Base-by-base conservation (phyloP, 2,329 filamentous ascomycete species). In the Fusarium hainanense region DNA sequence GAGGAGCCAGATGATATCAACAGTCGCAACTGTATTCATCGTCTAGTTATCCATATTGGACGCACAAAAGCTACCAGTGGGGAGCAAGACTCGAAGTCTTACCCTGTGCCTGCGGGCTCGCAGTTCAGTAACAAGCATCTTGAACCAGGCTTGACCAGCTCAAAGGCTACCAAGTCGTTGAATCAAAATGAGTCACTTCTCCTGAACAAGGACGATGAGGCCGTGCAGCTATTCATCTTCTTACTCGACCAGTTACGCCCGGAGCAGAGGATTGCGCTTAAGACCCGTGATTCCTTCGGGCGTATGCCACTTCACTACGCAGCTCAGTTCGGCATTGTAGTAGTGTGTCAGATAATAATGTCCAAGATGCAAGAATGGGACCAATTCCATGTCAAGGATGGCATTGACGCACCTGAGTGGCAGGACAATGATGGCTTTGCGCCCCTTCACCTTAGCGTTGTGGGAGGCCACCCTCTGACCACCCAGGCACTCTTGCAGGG, bases 1-100 rank as follows among this genome's bases (percentile, higher is more conserved):
- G 90, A 97, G 51, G 94, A 97, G 76, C 88, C 92, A 4, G 93
- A 97, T 72, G 96, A 98, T 76, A 93, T 99, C 77, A 97, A 98
- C 80, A 90, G 92, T 74, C 91, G 96, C 14, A 99, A 98, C 77
- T 96, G 93, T 77, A 89, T 99, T 50, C 96, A 99, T 78, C 90
- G 96, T 11, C 85, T 98, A 4, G 92, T 99, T 43, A 97, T 98
- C 63, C 91, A 94, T 21, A 97, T 98, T 73, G 94, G 95, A 20
- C 90, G 95, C 50, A 89, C 91, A n/a, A 87, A 88, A 67, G 83
- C 83, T 3, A 77, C 80, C 1, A 78, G 81, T 2, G 74, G 80
- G 5, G 87, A 89, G 52, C 78, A 85, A 21, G 83, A 86, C 21
- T 81, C 87, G 41, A 85, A 86, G 18, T 81, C 87, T 40, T 84